phyloP scores from a whole-genome alignment of 768 basidiomycete species.

The Tephrocybe sp. region DNA sequence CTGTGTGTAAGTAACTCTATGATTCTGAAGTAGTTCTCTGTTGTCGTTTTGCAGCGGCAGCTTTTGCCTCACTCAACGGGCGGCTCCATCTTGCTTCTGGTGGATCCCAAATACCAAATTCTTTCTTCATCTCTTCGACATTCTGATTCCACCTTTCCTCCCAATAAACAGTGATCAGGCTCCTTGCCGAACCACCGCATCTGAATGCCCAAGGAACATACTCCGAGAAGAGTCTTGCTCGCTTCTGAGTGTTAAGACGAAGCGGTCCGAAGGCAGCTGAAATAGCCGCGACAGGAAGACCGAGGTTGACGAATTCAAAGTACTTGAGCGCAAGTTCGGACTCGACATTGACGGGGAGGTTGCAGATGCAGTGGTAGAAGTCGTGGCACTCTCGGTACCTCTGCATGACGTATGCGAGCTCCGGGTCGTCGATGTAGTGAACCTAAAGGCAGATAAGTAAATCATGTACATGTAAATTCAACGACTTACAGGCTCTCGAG shows the following conservation, averaged over 20 bases:
- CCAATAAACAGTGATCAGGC: slow-evolving; percentile 92
- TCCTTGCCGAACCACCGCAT: slow-evolving; percentile 72
- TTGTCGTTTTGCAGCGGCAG: slow-evolving; percentile 38
- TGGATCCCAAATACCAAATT: slow-evolving; percentile 84
- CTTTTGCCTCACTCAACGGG: slow-evolving; percentile 62
- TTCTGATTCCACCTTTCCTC: slow-evolving; percentile 90
- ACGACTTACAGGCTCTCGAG: slow-evolving; percentile 74
- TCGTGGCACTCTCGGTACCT: slow-evolving; percentile 98
- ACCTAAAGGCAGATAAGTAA: slow-evolving; percentile 52
- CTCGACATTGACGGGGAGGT: slow-evolving; percentile 85
- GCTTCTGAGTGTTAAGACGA: slow-evolving; percentile 58
- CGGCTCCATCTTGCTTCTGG: slow-evolving; percentile 72
- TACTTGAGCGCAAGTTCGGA: slow-evolving; percentile 94
- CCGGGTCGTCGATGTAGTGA: slow-evolving; percentile 91
- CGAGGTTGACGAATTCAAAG: slow-evolving; percentile 92
- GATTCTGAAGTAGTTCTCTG: background rate
- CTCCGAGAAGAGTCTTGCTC: slow-evolving; percentile 65
- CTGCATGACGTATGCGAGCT: slow-evolving; percentile 97
- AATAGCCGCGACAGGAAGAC: slow-evolving; percentile 83
- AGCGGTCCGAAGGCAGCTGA: slow-evolving; percentile 80
- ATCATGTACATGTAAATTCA: background rate
- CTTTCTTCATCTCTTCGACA: slow-evolving; percentile 77
- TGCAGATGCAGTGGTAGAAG: slow-evolving; percentile 91
- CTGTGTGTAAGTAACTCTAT: no score
- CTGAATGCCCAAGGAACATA: slow-evolving; percentile 92